Evolutionary conservation across 805 yeast species (phyloP).

Genomic region (Sporopachydermia lactativora): DNA sequence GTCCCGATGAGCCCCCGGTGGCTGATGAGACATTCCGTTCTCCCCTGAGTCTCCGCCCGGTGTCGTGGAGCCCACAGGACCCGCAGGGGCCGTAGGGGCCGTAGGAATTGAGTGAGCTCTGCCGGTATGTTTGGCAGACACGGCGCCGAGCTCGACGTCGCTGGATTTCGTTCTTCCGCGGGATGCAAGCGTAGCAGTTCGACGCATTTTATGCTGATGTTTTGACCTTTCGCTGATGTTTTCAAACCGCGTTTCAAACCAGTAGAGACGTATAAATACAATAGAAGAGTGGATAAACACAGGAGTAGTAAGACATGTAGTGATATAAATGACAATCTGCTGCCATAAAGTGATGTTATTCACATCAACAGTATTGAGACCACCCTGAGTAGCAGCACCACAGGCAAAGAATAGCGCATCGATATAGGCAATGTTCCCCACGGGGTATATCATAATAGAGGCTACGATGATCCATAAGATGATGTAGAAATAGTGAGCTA

Average conservation of each 20-base stretch:
- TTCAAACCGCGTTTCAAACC: slow-evolving; percentile 83
- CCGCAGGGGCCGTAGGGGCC: no score
- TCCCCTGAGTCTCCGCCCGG: no score
- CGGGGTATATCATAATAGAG: slow-evolving; percentile 68
- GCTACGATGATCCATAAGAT: slow-evolving; percentile 42
- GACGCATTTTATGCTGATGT: slow-evolving; percentile 64
- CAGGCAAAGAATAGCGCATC: slow-evolving; percentile 68
- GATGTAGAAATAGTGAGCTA: slow-evolving; percentile 39
- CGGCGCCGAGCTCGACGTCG: slow-evolving; percentile 13
- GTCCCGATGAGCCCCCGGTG: no score
- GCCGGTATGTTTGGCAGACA: no score
- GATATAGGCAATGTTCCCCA: slow-evolving; percentile 47
- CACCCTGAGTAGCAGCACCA: slow-evolving; percentile 84
- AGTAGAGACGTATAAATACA: slow-evolving; percentile 64
- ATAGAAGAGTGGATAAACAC: slow-evolving; percentile 74
- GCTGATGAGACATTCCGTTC: no score
- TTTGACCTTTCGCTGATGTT: slow-evolving; percentile 70
- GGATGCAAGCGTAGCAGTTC: slow-evolving; percentile 60
- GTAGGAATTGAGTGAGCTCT: no score
- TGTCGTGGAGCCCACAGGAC: no score
- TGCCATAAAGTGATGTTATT: slow-evolving; percentile 60
- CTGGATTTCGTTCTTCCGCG: slow-evolving; percentile 15
- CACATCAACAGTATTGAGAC: slow-evolving; percentile 66
- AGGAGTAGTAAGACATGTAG: slow-evolving; percentile 65
- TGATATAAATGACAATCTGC: slow-evolving; percentile 55